Base-by-base conservation (phyloP, 352 stramenopile species). In the Globisporangium echinulatum region DNA sequence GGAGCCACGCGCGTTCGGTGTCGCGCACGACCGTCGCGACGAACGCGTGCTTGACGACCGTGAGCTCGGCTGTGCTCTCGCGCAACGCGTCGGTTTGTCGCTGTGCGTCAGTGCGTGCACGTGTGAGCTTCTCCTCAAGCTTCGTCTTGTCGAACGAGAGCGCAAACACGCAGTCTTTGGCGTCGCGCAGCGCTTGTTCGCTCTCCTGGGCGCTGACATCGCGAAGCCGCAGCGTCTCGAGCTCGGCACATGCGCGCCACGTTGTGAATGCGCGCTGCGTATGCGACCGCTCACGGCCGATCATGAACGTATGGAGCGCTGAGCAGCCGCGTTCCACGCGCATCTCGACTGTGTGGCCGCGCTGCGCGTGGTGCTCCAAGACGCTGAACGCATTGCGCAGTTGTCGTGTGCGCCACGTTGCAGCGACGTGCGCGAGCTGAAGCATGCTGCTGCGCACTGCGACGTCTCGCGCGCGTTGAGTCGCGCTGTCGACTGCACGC, bases 131-230 rank as follows among this genome's bases (percentile, higher is more conserved):
- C 10, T 89, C 79, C 56, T 86, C 77, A 4, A 87, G 42, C 49
- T 78, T 78, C 7, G 69, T 76, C 57, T 89, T 89, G 5, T 78
- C 76, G 4, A 74, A 66, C 3, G 82, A 86, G 44, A 91, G 64
- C 1, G 74, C 78, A 53, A 91, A 89, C 2, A 91, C 70, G 38
- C 77, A 91, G 52, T 89, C 82, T 54, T 91, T 91, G 5, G 82
- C 79, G 51, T 89, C 77, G 3, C 53, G 37, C 39, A 89, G 63
- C 39, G 69, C 71, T 0, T 46, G 56, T 43, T 84, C 72, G 2
- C 61, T 56, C 36, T 73, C 49, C 46, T 71, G 65, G 0, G 69
- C 54, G 15, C 52, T 65, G 43, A 74, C 66, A 11, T 68, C 60
- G 39, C 69, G 64, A 2, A 51, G 50, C 15, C 52, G 61, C 40